Percentiles rank a stretch among this genome's conserved stretches.
These are phyloP conservation scores for Colletotrichum spaethianum DNA, from an alignment of 2,329 filamentous ascomycete species.

Conservation along the genomic window DNA sequence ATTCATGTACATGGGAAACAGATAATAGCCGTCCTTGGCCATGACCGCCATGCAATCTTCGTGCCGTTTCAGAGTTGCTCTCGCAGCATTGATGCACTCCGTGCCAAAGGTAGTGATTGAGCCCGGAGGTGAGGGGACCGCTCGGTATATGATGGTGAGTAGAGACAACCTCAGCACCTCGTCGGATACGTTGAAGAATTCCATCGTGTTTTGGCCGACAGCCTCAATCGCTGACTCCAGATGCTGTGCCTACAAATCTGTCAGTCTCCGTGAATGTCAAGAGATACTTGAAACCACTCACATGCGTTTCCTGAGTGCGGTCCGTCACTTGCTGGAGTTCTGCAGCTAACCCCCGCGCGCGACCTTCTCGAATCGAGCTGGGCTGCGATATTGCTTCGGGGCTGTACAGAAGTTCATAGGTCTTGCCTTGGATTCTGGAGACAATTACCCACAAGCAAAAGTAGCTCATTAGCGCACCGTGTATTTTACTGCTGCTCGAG, in stretches of 20 bases:
- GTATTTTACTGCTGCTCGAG: conserved; percentile 51
- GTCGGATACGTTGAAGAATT: conserved; percentile 55
- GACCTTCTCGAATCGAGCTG: conserved; percentile 50
- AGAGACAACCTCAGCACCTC: conserved; percentile 59
- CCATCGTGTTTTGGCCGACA: conserved; percentile 50
- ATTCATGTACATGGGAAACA: conserved; percentile 58
- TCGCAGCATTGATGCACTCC: conserved; percentile 59
- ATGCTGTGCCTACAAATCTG: conserved; percentile 42
- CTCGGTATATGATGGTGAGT: conserved; percentile 60
- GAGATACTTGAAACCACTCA: conserved; percentile 19
- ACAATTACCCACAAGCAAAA: conserved; percentile 65
- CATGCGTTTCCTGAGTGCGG: conserved; percentile 44
- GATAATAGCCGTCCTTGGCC: conserved; percentile 52
- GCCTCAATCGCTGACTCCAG: conserved; percentile 17
- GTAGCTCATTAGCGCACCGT: conserved; percentile 48
- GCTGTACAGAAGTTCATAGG: conserved; percentile 69
- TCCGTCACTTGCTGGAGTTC: conserved; percentile 51
- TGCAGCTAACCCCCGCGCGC: conserved; percentile 50
- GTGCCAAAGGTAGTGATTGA: conserved; percentile 55
- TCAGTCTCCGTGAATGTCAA: conserved; percentile 39
- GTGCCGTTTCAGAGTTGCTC: conserved; percentile 57
- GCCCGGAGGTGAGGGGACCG: conserved; percentile 49
- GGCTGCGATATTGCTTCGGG: conserved; percentile 55
- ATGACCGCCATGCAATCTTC: conserved; percentile 57
- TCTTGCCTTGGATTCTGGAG: conserved; percentile 68